Percentiles rank a stretch among this genome's conserved stretches.
Evolutionary conservation across 805 yeast species (phyloP).

Genomic region (Pichia phayaonensis): DNA sequence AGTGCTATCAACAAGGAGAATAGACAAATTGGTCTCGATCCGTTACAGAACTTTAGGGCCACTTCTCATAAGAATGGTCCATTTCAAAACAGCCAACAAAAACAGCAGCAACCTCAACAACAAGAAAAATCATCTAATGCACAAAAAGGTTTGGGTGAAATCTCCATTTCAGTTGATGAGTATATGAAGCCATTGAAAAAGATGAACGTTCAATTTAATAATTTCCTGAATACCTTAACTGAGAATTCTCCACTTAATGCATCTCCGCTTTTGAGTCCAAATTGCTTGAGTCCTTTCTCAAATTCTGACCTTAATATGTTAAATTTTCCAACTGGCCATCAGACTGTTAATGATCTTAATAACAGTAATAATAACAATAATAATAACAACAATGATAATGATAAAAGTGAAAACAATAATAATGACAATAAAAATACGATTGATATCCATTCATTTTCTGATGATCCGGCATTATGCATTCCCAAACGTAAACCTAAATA

Average conservation of each 20-base stretch:
- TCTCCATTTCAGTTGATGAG: conserved; percentile 28
- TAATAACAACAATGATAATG: no score
- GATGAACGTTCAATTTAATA: conserved; percentile 28
- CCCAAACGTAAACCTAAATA: no score
- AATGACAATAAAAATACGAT: no score
- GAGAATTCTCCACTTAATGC: conserved; percentile 8
- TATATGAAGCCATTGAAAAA: conserved; percentile 30
- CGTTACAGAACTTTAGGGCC: conserved; percentile 23
- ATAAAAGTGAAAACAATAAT: no score
- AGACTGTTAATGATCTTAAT: not conserved
- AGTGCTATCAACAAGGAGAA: conserved; percentile 11
- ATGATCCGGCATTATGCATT: no score
- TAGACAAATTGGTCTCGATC: conserved; percentile 28
- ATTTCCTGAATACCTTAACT: conserved; percentile 19
- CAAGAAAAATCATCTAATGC: not conserved
- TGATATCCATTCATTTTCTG: no score
- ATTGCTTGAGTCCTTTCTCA: conserved; percentile 6
- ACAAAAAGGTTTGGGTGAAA: conserved; percentile 26
- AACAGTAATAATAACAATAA: not conserved
- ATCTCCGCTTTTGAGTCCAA: conserved; percentile 6
- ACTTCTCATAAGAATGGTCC: conserved; percentile 6
- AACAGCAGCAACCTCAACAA: conserved; percentile 2
- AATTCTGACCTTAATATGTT: not conserved
- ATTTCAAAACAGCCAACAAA: not conserved
- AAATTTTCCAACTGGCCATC: not conserved